Conservation (phyloP, 2,329 filamentous ascomycete genomes). For the Cadophora malorum region DNA sequence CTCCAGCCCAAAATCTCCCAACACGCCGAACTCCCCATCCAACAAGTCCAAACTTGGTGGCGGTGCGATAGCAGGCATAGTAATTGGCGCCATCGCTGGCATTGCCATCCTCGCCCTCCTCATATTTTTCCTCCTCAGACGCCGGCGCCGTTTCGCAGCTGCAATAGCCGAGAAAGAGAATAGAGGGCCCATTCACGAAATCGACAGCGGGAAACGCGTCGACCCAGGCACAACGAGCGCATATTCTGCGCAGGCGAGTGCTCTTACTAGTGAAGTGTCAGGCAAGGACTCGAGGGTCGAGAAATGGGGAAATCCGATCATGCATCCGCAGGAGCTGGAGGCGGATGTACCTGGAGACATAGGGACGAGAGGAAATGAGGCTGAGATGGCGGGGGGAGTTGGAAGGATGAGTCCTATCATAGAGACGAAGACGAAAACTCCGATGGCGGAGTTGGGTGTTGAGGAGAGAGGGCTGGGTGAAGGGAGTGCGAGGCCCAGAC, state of each 20-base stretch:
- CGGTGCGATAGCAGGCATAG: conserved; percentile 37
- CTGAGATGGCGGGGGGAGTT: conserved; percentile 17
- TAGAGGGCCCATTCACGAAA: conserved; percentile 26
- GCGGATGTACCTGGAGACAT: conserved; percentile 25
- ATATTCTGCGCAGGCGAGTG: conserved; percentile 32
- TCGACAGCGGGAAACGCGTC: conserved; percentile 29
- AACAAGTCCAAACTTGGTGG: conserved; percentile 19
- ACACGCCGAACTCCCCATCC: background rate
- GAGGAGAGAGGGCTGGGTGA: conserved; percentile 28
- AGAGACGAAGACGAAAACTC: conserved; percentile 23
- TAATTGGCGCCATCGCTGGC: conserved; percentile 29
- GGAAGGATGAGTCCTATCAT: conserved; percentile 22
- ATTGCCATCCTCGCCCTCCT: conserved; percentile 28
- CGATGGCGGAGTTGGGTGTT: conserved; percentile 28
- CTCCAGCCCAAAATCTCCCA: background rate
- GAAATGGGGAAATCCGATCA: conserved; percentile 39
- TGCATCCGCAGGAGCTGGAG: conserved; percentile 40
- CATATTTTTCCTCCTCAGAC: conserved; percentile 29
- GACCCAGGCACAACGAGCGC: conserved; percentile 23
- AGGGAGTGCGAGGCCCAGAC: background rate
- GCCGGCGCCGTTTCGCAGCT: conserved; percentile 7
- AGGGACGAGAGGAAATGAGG: background rate
- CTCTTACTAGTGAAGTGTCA: conserved; percentile 29
- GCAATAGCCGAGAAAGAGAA: background rate
- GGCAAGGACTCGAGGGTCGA: conserved; percentile 36